Evolutionary conservation across 768 basidiomycete genomes (phyloP), one percentile per base, ranked within the genome.

Genomic region (Rhodocollybia butyracea): DNA sequence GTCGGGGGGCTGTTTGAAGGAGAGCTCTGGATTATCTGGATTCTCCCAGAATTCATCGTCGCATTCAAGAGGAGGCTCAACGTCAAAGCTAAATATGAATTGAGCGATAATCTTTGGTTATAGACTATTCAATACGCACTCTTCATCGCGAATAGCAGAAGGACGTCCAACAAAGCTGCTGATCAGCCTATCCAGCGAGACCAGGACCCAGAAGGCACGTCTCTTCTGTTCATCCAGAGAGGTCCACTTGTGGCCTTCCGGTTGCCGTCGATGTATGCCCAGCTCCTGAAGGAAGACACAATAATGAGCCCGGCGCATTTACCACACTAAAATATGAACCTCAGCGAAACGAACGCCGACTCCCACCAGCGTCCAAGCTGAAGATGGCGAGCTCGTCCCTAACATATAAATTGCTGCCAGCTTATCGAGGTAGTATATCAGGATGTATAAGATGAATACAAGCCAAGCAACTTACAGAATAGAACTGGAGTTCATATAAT

Each of bases 31-130:
- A 50, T 50, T 24, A 36, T 60, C 29, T 6, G 40, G 17, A 38
- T 59, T 42, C 17, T 57, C 54, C 82, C 84, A 85, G 50, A 78
- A 85, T 43, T 85, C 82, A 61, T 84, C 82, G 55, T 84, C 82
- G 11, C 81, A 77, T 36, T 77, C 76, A 1, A 78, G 63, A 0
- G 83, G 82, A 21, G 73, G 70, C 46, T 80, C 78, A 7, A 73
- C 66, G 51, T 80, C 78, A 59, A 79, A 74, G 59, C 79, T 43
- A 47, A 26, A 1, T 27, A 79, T 58, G 79, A 82, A 36, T n/a
- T 36, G 12, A 53, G 46, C 22, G n/a, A 6, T 45, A 6, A 24
- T 22, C 17, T 15, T 4, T 48, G 4, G 3, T 19, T 15, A 24
- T 26, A 22, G 11, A 30, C 24, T 17, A 51, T 7, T 27, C 5